A percentile compares a stretch with the other conserved stretches of the same genome.
phyloP scores from a whole-genome alignment of 2,329 filamentous ascomycete species.

The Ceratocystis smalleyi region DNA sequence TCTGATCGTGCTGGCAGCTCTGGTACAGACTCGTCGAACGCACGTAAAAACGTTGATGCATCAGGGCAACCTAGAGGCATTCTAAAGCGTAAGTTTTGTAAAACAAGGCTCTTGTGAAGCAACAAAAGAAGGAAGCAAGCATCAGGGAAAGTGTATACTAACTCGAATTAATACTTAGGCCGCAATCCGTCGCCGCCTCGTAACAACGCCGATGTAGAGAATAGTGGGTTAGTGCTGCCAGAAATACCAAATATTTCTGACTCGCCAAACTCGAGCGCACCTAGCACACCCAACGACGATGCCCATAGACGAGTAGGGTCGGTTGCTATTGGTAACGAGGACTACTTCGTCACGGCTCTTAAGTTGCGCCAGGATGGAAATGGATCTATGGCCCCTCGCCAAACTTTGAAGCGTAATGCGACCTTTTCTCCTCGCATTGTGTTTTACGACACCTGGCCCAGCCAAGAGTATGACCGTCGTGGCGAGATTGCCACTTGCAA shows the following conservation, averaged over 20 bases:
- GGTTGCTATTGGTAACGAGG: slow-evolving; percentile 62
- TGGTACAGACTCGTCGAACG: slow-evolving; percentile 43
- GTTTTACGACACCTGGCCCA: slow-evolving; percentile 93
- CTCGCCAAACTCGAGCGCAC: slow-evolving; percentile 70
- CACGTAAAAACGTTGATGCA: slow-evolving; percentile 53
- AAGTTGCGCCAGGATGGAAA: slow-evolving; percentile 66
- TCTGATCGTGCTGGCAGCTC: slow-evolving; percentile 41
- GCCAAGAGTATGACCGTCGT: slow-evolving; percentile 85
- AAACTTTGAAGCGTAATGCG: slow-evolving; percentile 44
- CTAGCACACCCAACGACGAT: slow-evolving; percentile 76
- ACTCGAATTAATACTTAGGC: background rate
- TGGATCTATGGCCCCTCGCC: slow-evolving; percentile 61
- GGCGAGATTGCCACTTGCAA: slow-evolving; percentile 98
- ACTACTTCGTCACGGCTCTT: slow-evolving; percentile 73
- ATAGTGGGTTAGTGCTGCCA: slow-evolving; percentile 30
- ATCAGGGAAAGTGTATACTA: slow-evolving; percentile 27
- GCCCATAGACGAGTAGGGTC: slow-evolving; percentile 52
- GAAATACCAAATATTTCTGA: slow-evolving; percentile 51
- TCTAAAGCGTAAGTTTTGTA: slow-evolving; percentile 53
- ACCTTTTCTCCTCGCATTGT: slow-evolving; percentile 86
- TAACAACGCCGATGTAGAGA: slow-evolving; percentile 6
- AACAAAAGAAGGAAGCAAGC: slow-evolving; percentile 17
- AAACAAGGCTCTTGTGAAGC: background rate
- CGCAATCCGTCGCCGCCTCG: slow-evolving; percentile 9
- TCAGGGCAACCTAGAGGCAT: slow-evolving; percentile 61